Evolutionary conservation across 257 asterid genomes (phyloP).

Genomic region (Fraxinus cuspidata): DNA sequence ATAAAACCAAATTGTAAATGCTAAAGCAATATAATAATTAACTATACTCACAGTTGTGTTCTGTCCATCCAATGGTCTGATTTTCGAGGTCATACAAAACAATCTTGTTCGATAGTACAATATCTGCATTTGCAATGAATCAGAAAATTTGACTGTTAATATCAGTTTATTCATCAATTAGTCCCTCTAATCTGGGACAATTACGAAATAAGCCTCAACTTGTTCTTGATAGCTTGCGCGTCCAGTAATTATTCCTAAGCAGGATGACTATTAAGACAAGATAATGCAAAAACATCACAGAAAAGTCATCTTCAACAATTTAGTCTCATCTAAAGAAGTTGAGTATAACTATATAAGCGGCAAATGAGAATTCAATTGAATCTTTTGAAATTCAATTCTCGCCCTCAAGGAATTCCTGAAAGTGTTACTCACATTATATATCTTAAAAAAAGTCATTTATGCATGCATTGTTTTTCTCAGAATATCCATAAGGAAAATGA

Average conservation of each 20-base stretch:
- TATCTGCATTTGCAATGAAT: conserved; percentile 42
- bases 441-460: too few species aligned
- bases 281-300: background rate
- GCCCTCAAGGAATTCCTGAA: too few species aligned
- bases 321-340: background rate
- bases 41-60: conserved; percentile 63
- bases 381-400: too few species aligned
- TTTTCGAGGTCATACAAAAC: conserved; percentile 77
- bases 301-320: background rate
- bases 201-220: background rate
- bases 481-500: too few species aligned
- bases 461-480: too few species aligned
- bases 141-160: conserved; percentile 3
- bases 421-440: too few species aligned
- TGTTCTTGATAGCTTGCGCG: background rate
- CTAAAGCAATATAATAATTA: conserved; percentile 16
- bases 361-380: too few species aligned
- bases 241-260: background rate
- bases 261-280: too few species aligned
- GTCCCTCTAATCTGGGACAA: background rate
- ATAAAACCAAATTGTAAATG: background rate
- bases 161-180: background rate
- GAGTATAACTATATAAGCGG: too few species aligned
- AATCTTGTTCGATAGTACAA: conserved; percentile 66
- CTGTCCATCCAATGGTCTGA: conserved; percentile 78